These are phyloP conservation scores for Rhodotorula diobovata DNA, from an alignment of 768 basidiomycete genomes.

Conservation along the genomic window DNA sequence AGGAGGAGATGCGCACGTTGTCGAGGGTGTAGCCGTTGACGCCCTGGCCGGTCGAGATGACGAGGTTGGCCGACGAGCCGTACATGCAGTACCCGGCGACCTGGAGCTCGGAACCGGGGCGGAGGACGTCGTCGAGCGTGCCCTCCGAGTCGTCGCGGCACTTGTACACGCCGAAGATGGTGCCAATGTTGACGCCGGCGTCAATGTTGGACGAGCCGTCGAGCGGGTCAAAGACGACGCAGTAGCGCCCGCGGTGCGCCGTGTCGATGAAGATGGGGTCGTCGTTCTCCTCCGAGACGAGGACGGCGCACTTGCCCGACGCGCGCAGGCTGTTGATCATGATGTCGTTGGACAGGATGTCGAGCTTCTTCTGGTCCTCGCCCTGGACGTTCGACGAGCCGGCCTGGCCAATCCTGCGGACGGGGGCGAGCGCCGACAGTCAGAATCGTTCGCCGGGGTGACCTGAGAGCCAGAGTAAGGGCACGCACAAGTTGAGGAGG, in stretches of 20 bases:
- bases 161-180: conserved; percentile 94
- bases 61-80: conserved; percentile 93
- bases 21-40: conserved; percentile 99
- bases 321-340: conserved; percentile 96
- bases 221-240: conserved; percentile 96
- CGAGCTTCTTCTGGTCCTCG: conserved; percentile 97
- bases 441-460: no score
- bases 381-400: conserved; percentile 96
- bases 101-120: conserved; percentile 71
- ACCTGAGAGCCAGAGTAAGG: neutral
- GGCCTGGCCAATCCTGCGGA: conserved; percentile 82
- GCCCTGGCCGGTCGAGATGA: conserved; percentile 87
- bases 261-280: conserved; percentile 82
- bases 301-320: conserved; percentile 83
- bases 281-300: conserved; percentile 78
- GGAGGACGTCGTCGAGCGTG: conserved; percentile 77
- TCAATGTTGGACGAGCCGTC: conserved; percentile 92
- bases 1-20: conserved; percentile 50
- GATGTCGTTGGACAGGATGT: conserved; percentile 76
- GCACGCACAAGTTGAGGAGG: conserved; percentile 84
- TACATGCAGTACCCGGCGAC: conserved; percentile 53
- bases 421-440: neutral
- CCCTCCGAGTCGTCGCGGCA: conserved; percentile 70
- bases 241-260: conserved; percentile 77
- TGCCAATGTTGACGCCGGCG: conserved; percentile 95